These are phyloP conservation scores for Globisporangium heterothallicum DNA, from an alignment of 352 stramenopile species.

Conservation along the genomic window DNA sequence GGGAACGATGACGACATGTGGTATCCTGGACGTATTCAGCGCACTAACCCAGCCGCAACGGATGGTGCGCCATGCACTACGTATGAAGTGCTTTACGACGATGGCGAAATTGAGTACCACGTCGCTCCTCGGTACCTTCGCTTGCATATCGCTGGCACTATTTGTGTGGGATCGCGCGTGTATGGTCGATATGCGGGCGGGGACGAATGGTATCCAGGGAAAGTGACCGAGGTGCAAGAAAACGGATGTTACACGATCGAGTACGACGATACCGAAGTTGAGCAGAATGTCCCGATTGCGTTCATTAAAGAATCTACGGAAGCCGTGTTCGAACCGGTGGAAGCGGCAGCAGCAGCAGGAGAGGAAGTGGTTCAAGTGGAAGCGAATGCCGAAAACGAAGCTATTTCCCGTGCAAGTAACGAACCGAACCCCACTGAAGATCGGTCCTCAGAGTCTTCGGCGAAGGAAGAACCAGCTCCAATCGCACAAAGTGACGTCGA, in stretches of 20 bases:
- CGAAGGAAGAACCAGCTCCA: not conserved
- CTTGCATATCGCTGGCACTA: slow-evolving; percentile 51
- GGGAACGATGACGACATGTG: slow-evolving; percentile 74
- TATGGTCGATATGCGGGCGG: slow-evolving; percentile 57
- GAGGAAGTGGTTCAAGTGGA: not conserved
- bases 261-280: slow-evolving; percentile 80
- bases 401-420: no score
- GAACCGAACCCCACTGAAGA: not conserved
- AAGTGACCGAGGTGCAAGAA: slow-evolving; percentile 54
- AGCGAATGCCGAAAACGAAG: no score
- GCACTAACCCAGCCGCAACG: slow-evolving; percentile 16
- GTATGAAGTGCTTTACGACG: slow-evolving; percentile 73
- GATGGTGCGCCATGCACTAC: no score
- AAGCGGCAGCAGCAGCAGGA: not conserved
- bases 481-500: no score
- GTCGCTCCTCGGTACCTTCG: slow-evolving; percentile 43
- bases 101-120: slow-evolving; percentile 53
- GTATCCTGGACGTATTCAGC: slow-evolving; percentile 55
- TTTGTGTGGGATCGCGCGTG: slow-evolving; percentile 68
- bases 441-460: not conserved
- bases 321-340: slow-evolving; percentile 1
- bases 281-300: slow-evolving; percentile 44
- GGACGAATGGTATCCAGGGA: slow-evolving; percentile 66
- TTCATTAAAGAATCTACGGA: slow-evolving; percentile 39
- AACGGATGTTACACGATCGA: slow-evolving; percentile 65